Conservation (phyloP, 23 red algal genomes). For the Cyanidiococcus yangmingshanensis region DNA sequence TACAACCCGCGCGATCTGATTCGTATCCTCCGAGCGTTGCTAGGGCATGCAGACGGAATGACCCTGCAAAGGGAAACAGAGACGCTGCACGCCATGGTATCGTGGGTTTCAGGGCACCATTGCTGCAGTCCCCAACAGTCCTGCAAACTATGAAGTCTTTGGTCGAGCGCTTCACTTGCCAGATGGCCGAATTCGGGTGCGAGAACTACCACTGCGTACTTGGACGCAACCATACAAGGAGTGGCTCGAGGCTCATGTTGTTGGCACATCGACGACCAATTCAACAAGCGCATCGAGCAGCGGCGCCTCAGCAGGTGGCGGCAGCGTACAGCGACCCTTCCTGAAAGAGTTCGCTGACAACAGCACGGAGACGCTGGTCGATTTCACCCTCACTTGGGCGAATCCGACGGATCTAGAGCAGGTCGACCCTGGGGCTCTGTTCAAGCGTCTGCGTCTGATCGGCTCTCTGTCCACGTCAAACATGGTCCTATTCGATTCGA, state of each 20-base stretch:
- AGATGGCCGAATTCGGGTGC: constrained; percentile 30
- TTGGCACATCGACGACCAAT: constrained; percentile 22
- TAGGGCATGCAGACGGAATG: constrained; percentile 28
- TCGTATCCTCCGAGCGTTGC: constrained; percentile 37
- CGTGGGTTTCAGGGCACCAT: constrained; percentile 74
- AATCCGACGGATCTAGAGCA: constrained; percentile 13
- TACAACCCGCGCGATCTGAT: constrained; percentile 24
- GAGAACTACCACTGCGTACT: constrained; percentile 73
- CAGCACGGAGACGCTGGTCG: constrained; percentile 75
- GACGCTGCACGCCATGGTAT: constrained; percentile 68
- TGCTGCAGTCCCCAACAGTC: constrained; percentile 29
- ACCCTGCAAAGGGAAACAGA: background rate
- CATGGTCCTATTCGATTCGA: constrained; percentile 85
- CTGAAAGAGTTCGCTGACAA: constrained; percentile 67
- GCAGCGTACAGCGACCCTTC: constrained; percentile 29
- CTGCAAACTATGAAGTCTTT: constrained; percentile 66
- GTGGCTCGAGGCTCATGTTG: constrained; percentile 58
- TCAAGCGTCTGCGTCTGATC: constrained; percentile 49
- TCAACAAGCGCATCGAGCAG: background rate
- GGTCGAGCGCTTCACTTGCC: constrained; percentile 37
- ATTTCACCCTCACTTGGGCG: constrained; percentile 47
- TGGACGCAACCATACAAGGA: constrained; percentile 99
- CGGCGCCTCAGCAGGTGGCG: background rate
- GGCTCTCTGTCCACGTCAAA: constrained; percentile 71
- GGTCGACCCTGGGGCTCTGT: constrained; percentile 12